Conservation (phyloP, 2,329 filamentous ascomycete species). For the Lizonia empirigonia region DNA sequence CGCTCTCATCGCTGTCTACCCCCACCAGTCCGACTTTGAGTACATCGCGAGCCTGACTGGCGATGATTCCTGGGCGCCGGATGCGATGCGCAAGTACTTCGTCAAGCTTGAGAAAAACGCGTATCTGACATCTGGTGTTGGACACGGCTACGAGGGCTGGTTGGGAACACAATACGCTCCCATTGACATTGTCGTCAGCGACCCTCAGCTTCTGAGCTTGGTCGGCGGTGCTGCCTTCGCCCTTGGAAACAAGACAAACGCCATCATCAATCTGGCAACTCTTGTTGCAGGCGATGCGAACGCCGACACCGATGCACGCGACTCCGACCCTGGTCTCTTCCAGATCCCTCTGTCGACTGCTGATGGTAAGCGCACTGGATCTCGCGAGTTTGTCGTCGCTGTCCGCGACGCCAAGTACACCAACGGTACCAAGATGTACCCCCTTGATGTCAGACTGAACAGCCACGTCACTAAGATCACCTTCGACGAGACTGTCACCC, state of each 20-base stretch:
- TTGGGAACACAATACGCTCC: slow-evolving; percentile 58
- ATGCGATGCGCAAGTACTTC: slow-evolving; percentile 66
- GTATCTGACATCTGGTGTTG: slow-evolving; percentile 54
- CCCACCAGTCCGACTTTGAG: slow-evolving; percentile 65
- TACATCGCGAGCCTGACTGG: slow-evolving; percentile 64
- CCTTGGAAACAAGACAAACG: slow-evolving; percentile 52
- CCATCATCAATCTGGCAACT: slow-evolving; percentile 42
- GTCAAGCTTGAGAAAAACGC: slow-evolving; percentile 60
- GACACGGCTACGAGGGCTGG: slow-evolving; percentile 66
- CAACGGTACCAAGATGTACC: slow-evolving; percentile 61
- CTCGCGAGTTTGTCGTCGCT: slow-evolving; percentile 62
- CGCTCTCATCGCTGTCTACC: slow-evolving; percentile 64
- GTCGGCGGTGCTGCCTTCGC: slow-evolving; percentile 60
- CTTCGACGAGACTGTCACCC: slow-evolving; percentile 67
- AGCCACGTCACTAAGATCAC: slow-evolving; percentile 69
- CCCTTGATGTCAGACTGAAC: slow-evolving; percentile 64
- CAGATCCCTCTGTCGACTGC: slow-evolving; percentile 64
- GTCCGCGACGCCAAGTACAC: slow-evolving; percentile 56
- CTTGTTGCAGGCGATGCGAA: slow-evolving; percentile 58
- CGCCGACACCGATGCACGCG: slow-evolving; percentile 52
- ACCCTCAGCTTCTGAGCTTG: slow-evolving; percentile 60
- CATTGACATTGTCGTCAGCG: slow-evolving; percentile 57
- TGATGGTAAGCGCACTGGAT: slow-evolving; percentile 57
- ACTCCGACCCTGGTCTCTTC: slow-evolving; percentile 57
- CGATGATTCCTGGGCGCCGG: slow-evolving; percentile 62